phyloP scores from a whole-genome alignment of 2,329 filamentous ascomycete genomes.

The Curvularia lunata region DNA sequence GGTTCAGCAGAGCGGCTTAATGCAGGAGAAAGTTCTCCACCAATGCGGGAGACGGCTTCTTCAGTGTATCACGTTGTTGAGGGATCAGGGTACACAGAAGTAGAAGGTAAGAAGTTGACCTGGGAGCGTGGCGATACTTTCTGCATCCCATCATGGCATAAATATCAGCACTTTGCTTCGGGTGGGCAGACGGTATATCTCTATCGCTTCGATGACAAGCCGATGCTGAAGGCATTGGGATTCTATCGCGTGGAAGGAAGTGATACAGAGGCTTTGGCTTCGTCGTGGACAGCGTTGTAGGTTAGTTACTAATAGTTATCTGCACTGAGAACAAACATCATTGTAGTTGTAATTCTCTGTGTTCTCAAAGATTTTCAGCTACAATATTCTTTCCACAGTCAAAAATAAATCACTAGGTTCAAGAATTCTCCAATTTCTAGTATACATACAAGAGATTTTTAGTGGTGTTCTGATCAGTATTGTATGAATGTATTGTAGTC shows the following conservation, averaged over 20 bases:
- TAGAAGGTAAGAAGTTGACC: background rate
- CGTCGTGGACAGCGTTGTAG: background rate
- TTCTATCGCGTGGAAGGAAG: constrained; percentile 1
- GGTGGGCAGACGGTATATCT: background rate
- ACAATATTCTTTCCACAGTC: too few species aligned
- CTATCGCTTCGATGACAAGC: constrained; percentile 2
- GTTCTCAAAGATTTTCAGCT: too few species aligned
- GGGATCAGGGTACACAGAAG: constrained; percentile 1
- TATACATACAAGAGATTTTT: too few species aligned
- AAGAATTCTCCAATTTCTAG: too few species aligned
- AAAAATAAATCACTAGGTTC: too few species aligned
- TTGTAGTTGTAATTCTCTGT: too few species aligned
- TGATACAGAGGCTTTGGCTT: constrained; percentile 1
- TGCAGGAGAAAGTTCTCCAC: background rate
- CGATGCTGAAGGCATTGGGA: constrained; percentile 1
- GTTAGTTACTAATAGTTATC: background rate
- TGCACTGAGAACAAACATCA: too few species aligned
- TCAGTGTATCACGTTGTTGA: background rate
- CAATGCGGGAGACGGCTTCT: constrained; percentile 1
- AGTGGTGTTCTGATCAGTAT: too few species aligned
- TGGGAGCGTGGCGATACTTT: constrained; percentile 2
- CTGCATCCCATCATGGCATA: constrained; percentile 3
- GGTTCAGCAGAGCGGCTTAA: background rate
- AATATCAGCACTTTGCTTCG: constrained; percentile 2
- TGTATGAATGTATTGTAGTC: too few species aligned